Base-by-base conservation (phyloP, 495 filamentous ascomycete genomes). In the Penicillium macrosclerotiorum region DNA sequence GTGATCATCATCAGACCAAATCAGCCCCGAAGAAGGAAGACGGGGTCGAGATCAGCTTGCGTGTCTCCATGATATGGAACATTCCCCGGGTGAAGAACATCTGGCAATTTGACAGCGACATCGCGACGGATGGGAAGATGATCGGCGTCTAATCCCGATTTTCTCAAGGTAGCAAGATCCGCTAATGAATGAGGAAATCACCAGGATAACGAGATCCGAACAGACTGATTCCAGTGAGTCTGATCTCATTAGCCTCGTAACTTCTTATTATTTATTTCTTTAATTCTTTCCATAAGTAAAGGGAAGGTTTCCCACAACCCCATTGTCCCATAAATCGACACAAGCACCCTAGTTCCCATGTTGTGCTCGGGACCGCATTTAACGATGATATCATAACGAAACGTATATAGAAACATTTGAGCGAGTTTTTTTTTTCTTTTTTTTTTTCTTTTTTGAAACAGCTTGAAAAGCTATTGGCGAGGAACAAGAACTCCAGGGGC, bases 71-170 rank as follows among this genome's bases (percentile, higher is more conserved):
- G 41, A 27, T 8, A 42, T n/a, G 43, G 25, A 23, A 30, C 49
- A 59, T 59, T 59, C 52, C 38, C 30, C 25, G 35, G 29, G 8
- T 20, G 19, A 41, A 37, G 37, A 37, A 24, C 36, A 56, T 53
- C 40, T 59, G 48, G 47, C 42, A 49, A 56, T 53, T 37, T 59
- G 48, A 49, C 42, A 49, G 47, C 38, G 38, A 35, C 14, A 14
- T 12, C 26, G 3, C 13, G 55, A 59, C 59, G 59, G 49, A 62
- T 54, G 13, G 12, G 51, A 24, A 16, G 24, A 55, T 35, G 51
- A 62, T 62, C 58, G 31, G 18, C 47, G 22, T 12, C 25, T 41
- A 31, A 38, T 20, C 29, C 35, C 46, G 53, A 50, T 41, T 7
- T 51, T 30, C 39, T n/a, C 18, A 13, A 11, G 13, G 39, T 32